These are phyloP conservation scores for Starmerella apicola DNA, from an alignment of 805 yeast species.

Conservation along the genomic window DNA sequence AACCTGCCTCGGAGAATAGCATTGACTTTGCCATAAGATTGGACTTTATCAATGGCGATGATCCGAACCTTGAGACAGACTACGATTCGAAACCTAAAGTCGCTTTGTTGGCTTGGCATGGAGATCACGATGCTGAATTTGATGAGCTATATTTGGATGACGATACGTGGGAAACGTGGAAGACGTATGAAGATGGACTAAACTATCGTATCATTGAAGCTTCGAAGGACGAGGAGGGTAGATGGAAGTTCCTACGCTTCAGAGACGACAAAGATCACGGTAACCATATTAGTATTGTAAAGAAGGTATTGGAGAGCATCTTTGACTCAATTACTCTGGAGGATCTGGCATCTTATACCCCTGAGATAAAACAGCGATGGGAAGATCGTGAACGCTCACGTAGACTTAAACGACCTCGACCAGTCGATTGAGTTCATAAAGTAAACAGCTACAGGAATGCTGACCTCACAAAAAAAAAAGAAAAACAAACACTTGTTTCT, in stretches of 20 bases:
- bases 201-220: constrained; percentile 86
- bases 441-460: too few species aligned
- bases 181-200: constrained; percentile 60
- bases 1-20: constrained; percentile 90
- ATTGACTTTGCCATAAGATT: constrained; percentile 70
- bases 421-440: not conserved
- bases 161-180: constrained; percentile 70
- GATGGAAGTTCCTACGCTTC: constrained; percentile 78
- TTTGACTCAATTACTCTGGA: constrained; percentile 74
- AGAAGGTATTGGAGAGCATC: constrained; percentile 71
- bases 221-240: constrained; percentile 48
- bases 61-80: constrained; percentile 31
- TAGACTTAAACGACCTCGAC: not conserved
- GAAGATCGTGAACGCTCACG: constrained; percentile 4
- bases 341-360: constrained; percentile 36
- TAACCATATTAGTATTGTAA: constrained; percentile 69
- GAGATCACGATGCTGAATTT: constrained; percentile 42
- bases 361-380: constrained; percentile 14
- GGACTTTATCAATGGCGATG: constrained; percentile 54
- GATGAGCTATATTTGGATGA: constrained; percentile 50
- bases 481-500: too few species aligned
- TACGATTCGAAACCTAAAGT: constrained; percentile 70
- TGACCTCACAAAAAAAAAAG: too few species aligned
- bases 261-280: constrained; percentile 88
- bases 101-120: constrained; percentile 61